Evolutionary conservation across 805 yeast species (phyloP), one percentile per base, ranked within the genome.

Genomic region (Hermanozyma aechmeae): DNA sequence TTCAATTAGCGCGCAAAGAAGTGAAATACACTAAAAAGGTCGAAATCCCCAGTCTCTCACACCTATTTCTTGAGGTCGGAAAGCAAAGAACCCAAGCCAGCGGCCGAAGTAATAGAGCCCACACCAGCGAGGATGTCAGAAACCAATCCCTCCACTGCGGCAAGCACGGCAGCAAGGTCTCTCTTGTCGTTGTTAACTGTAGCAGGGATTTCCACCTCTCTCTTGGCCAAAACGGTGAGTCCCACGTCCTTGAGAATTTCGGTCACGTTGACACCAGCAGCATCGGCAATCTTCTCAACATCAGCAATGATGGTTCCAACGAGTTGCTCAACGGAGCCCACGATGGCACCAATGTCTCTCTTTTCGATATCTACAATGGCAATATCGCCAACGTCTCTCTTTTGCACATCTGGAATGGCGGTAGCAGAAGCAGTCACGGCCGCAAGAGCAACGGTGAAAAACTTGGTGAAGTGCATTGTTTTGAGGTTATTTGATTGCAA

Each of bases 331-430:
- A 31, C 29, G 16, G 26, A 27, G 21, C 38, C 44, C 12, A 35
- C 31, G 15, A 32, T 39, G 21, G 37, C 47, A 26, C 22, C 38
- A 18, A 41, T 15, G 32, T 42, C 34, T 30, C 32, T 42, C 28
- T 46, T 45, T 13, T 26, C 27, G 24, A 45, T 26, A 15, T 31
- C 37, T 24, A 24, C 43, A 13, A 18, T 38, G 15, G 31, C 36
- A 12, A 33, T 41, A 21, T 23, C 33, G 20, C 35, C 35, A 15
- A 36, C 11, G 10, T 18, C 11, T 18, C 11, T 18, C 21, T 18
- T 8, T 18, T 18, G 21, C 8, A 18, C 21, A 18, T 8, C 21
- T 18, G 21, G 21, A 18, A 11, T 8, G 21, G 21, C 21, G 21
- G 21, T 18, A 18, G 21, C 11, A 11, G 8, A 18, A 18, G 21